phyloP scores from a whole-genome alignment of 768 basidiomycete genomes.

The Leucogyrophana mollusca region DNA sequence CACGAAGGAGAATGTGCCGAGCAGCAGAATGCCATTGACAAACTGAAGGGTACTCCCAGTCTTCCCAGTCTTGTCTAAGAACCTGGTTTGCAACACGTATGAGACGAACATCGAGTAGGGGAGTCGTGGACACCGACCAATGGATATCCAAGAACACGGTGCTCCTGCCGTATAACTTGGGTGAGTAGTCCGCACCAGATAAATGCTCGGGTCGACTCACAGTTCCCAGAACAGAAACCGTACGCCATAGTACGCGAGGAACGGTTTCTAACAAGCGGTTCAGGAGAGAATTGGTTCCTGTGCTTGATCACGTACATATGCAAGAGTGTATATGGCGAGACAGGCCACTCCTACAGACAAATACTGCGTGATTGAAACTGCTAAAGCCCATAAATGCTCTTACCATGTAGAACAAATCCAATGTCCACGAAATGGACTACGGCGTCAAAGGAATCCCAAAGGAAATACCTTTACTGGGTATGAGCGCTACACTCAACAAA shows the following conservation, averaged over 20 bases:
- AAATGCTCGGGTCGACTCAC: slow-evolving; percentile 33
- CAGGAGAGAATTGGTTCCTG: background rate
- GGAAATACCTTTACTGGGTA: slow-evolving; percentile 56
- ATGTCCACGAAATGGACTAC: slow-evolving; percentile 64
- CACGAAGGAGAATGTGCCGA: slow-evolving; percentile 66
- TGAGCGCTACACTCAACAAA: background rate
- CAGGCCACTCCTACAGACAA: slow-evolving; percentile 54
- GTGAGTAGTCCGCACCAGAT: slow-evolving; percentile 2
- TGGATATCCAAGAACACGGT: slow-evolving; percentile 89
- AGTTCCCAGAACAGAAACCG: slow-evolving; percentile 85
- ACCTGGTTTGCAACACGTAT: slow-evolving; percentile 39
- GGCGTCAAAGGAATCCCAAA: slow-evolving; percentile 82
- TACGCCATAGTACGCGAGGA: slow-evolving; percentile 75
- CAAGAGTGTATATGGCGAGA: slow-evolving; percentile 59
- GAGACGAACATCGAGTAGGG: background rate
- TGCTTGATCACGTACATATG: slow-evolving; percentile 55
- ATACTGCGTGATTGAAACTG: background rate
- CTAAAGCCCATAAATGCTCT: too few species aligned
- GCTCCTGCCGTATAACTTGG: slow-evolving; percentile 41
- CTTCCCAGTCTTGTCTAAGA: slow-evolving; percentile 72
- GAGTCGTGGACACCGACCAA: slow-evolving; percentile 49
- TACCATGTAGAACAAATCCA: slow-evolving; percentile 79
- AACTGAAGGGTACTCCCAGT: slow-evolving; percentile 69
- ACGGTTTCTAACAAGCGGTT: slow-evolving; percentile 52
- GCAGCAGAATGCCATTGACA: slow-evolving; percentile 67